Conservation (phyloP, 176 grass and related monocot genomes). For the Oryza longistaminata region DNA sequence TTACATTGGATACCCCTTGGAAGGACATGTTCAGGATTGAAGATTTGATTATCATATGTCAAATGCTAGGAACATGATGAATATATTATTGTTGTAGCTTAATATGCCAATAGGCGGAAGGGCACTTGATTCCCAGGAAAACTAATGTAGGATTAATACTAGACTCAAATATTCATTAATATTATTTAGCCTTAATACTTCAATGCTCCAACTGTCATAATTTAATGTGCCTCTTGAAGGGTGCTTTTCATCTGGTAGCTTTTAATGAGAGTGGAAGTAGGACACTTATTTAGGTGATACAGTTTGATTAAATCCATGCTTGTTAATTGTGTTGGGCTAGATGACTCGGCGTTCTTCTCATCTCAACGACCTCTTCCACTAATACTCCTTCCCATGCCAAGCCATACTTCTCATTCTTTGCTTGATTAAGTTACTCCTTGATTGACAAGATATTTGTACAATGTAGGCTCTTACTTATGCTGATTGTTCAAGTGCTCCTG, state of each 20-base stretch:
- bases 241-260: background rate
- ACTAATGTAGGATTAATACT: background rate
- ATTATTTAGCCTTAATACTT: constrained; percentile 12
- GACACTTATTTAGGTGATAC: background rate
- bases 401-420: background rate
- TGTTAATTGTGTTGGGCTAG: background rate
- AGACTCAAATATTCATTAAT: background rate
- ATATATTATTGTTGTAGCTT: background rate
- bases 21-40: background rate
- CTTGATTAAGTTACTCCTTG: background rate
- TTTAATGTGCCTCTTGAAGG: background rate
- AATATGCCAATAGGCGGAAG: background rate
- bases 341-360: background rate
- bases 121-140: background rate
- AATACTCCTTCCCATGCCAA: background rate
- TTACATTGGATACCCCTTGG: background rate
- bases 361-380: background rate
- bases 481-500: constrained; percentile 59
- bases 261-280: background rate
- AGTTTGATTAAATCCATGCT: constrained; percentile 2
- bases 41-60: background rate
- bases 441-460: constrained; percentile 38
- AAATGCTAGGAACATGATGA: background rate
- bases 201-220: constrained; percentile 18
- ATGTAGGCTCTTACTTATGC: constrained; percentile 75